Conservation (phyloP, 768 basidiomycete species). For the Russula vinacea region DNA sequence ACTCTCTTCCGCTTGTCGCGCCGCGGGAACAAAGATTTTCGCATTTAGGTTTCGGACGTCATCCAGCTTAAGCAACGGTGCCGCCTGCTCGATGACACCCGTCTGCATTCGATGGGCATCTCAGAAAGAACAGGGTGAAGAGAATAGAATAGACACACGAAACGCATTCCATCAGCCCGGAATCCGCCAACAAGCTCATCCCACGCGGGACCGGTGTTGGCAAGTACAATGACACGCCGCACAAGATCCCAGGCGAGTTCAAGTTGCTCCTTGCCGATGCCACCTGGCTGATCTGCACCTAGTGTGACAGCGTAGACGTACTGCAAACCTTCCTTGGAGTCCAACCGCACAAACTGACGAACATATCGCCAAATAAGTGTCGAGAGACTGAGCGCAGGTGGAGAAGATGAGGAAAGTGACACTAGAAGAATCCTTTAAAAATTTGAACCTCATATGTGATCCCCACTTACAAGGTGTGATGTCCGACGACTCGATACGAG, state of each 20-base stretch:
- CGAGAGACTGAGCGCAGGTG: conserved; percentile 74
- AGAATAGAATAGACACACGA: conserved; percentile 50
- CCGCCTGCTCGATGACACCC: conserved; percentile 83
- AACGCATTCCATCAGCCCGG: conserved; percentile 82
- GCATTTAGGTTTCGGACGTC: conserved; percentile 69
- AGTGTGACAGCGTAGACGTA: conserved; percentile 89
- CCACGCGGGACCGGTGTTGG: conserved; percentile 79
- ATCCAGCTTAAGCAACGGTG: conserved; percentile 68
- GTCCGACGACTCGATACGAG: conserved; percentile 77
- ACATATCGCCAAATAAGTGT: conserved; percentile 91
- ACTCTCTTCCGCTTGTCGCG: conserved; percentile 76
- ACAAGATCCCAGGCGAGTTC: conserved; percentile 78
- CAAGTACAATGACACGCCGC: conserved; percentile 71
- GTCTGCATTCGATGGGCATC: conserved; percentile 45
- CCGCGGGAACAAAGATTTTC: conserved; percentile 79
- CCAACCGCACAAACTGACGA: conserved; percentile 87
- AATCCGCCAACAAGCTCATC: conserved; percentile 94
- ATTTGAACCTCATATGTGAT: background rate
- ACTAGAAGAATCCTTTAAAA: conserved; percentile 43
- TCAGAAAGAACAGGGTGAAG: background rate
- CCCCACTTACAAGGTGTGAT: conserved; percentile 64
- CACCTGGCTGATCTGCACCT: conserved; percentile 63
- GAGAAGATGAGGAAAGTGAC: conserved; percentile 60
- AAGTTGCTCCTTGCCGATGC: conserved; percentile 80
- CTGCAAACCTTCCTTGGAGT: conserved; percentile 90